phyloP scores from a whole-genome alignment of 257 asterid genomes.

The Jacaranda copaia region DNA sequence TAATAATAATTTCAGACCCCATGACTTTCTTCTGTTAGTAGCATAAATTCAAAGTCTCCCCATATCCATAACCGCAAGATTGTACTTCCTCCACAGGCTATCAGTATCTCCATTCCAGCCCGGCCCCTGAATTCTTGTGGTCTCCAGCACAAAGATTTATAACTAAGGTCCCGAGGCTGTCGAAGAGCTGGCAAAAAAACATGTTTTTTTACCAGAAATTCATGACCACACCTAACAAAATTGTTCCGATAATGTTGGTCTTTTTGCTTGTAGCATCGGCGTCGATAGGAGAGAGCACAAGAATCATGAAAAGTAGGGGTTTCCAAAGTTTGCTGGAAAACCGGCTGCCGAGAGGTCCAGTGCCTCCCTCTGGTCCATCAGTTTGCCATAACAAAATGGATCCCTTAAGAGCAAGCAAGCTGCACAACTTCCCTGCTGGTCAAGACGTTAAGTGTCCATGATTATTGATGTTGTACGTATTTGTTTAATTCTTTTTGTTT shows the following conservation, averaged over 20 bases:
- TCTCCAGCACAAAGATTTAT: background rate
- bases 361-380: conserved; percentile 77
- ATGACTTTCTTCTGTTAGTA: conserved; percentile 32
- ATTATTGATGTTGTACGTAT: background rate
- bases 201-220: background rate
- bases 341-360: conserved; percentile 68
- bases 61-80: conserved; percentile 8
- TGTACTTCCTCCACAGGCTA: background rate
- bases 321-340: conserved; percentile 37
- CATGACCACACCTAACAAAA: conserved; percentile 13
- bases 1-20: conserved; percentile 4
- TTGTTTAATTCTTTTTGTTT: background rate
- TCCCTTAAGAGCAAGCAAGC: conserved; percentile 35
- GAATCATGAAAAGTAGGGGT: conserved; percentile 38
- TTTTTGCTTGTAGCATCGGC: conserved; percentile 30
- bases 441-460: conserved; percentile 51
- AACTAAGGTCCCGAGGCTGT: background rate
- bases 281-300: conserved; percentile 43
- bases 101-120: background rate
- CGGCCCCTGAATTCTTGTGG: too few species aligned
- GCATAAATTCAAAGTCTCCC: conserved; percentile 30
- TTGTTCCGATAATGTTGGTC: conserved; percentile 40
- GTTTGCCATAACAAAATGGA: conserved; percentile 59
- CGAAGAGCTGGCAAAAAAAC: background rate
- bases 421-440: conserved; percentile 1